These are phyloP conservation scores for Aristolochia californica DNA, from an alignment of 164 flowering plant genomes.

Conservation along the genomic window DNA sequence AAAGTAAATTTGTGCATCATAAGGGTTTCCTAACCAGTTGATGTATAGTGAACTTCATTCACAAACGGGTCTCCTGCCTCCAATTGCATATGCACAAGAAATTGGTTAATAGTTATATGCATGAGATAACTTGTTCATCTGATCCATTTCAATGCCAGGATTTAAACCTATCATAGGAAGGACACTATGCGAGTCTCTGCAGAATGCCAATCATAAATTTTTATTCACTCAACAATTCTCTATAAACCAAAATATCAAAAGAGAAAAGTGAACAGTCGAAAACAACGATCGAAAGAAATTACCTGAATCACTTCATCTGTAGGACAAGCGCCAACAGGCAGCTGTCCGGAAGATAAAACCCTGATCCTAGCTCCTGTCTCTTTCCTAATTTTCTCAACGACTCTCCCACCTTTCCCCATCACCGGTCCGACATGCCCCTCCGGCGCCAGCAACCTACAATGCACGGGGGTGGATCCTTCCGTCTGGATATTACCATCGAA, in stretches of 20 bases:
- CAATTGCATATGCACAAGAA: too few species aligned
- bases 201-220: too few species aligned
- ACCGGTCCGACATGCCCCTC: constrained; percentile 47
- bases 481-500: constrained; percentile 54
- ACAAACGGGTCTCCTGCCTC: too few species aligned
- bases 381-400: constrained; percentile 55
- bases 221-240: too few species aligned
- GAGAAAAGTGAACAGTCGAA: neutral
- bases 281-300: neutral
- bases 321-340: constrained; percentile 40
- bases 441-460: constrained; percentile 57
- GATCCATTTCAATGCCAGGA: too few species aligned
- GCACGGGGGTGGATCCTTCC: constrained; percentile 31
- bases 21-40: too few species aligned
- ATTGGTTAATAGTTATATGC: too few species aligned
- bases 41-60: too few species aligned
- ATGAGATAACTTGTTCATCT: too few species aligned
- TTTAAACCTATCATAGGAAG: too few species aligned
- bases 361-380: constrained; percentile 57
- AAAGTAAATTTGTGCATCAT: too few species aligned
- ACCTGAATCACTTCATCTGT: constrained; percentile 77
- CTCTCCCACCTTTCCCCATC: constrained; percentile 77
- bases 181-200: too few species aligned
- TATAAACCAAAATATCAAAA: neutral
- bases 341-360: constrained; percentile 39